These are phyloP conservation scores for Lecanosticta acicola DNA, from an alignment of 2,329 filamentous ascomycete species.

Conservation along the genomic window DNA sequence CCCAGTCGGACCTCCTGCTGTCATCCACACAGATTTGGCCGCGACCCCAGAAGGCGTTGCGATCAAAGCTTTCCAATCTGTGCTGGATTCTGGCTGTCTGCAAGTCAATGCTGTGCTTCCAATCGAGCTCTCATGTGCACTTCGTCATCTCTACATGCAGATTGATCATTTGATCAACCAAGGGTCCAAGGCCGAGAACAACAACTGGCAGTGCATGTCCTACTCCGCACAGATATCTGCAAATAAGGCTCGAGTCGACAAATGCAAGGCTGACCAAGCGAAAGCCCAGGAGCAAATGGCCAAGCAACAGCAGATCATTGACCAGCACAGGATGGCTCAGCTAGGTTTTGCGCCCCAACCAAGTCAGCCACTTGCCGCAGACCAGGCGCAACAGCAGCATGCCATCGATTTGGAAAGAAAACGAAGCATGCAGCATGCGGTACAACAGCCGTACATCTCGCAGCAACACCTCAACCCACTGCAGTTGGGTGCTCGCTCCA, in stretches of 20 bases:
- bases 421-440: conserved; percentile 19
- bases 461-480: conserved; percentile 24
- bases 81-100: conserved; percentile 28
- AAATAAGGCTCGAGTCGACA: conserved; percentile 21
- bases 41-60: conserved; percentile 29
- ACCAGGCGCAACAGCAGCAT: conserved; percentile 16
- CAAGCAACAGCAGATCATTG: conserved; percentile 18
- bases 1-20: conserved; percentile 12
- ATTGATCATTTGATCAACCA: conserved; percentile 33
- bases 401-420: conserved; percentile 22
- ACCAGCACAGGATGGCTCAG: conserved; percentile 21
- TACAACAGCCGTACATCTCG: conserved; percentile 18
- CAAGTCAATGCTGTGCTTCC: conserved; percentile 26
- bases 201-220: conserved; percentile 28
- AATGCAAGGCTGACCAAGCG: conserved; percentile 20
- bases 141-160: conserved; percentile 31
- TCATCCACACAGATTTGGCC: conserved; percentile 22
- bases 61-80: conserved; percentile 29
- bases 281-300: conserved; percentile 19
- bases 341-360: conserved; percentile 15
- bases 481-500: conserved; percentile 13
- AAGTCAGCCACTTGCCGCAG: background rate
- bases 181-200: conserved; percentile 15
- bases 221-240: conserved; percentile 30
- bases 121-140: conserved; percentile 21